These are phyloP conservation scores for Alternaria rosae DNA, from an alignment of 2,329 filamentous ascomycete species.

Conservation along the genomic window DNA sequence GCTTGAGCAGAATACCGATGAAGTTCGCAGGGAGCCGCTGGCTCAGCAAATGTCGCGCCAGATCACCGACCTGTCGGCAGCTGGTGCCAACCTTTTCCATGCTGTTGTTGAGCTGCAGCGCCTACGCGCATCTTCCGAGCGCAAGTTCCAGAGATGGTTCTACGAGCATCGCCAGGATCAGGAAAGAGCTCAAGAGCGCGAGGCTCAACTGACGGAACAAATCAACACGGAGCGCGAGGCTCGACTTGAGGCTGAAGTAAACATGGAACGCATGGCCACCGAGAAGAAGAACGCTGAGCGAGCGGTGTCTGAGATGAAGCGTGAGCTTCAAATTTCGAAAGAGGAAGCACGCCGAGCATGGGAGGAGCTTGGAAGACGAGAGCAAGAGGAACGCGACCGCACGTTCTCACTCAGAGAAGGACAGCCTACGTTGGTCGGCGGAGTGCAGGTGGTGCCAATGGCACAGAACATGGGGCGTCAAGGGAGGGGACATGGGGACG, in stretches of 20 bases:
- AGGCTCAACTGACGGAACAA: constrained; percentile 75
- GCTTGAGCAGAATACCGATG: constrained; percentile 87
- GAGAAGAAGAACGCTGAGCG: constrained; percentile 76
- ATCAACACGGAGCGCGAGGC: constrained; percentile 76
- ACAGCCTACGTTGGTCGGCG: constrained; percentile 86
- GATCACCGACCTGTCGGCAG: constrained; percentile 95
- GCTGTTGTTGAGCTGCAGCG: constrained; percentile 96
- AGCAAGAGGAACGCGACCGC: constrained; percentile 90
- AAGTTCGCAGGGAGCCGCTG: constrained; percentile 81
- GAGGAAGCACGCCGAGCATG: constrained; percentile 94
- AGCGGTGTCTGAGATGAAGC: constrained; percentile 85
- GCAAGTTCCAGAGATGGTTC: constrained; percentile 99
- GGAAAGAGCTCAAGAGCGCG: constrained; percentile 82
- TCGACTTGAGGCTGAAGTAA: constrained; percentile 70
- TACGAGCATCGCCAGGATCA: constrained; percentile 91
- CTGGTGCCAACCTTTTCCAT: constrained; percentile 95
- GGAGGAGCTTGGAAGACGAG: constrained; percentile 93
- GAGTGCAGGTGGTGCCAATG: constrained; percentile 96
- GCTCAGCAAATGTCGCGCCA: constrained; percentile 90
- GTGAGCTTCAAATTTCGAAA: constrained; percentile 92
- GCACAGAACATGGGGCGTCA: constrained; percentile 68
- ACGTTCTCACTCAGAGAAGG: constrained; percentile 86
- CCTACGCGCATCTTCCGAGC: constrained; percentile 90
- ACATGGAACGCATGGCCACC: constrained; percentile 71
- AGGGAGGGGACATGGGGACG: constrained; percentile 45